A percentile compares a stretch with the other conserved stretches of the same genome.
Conservation (phyloP, 306 rosid genomes). For the Alnus glutinosa region DNA sequence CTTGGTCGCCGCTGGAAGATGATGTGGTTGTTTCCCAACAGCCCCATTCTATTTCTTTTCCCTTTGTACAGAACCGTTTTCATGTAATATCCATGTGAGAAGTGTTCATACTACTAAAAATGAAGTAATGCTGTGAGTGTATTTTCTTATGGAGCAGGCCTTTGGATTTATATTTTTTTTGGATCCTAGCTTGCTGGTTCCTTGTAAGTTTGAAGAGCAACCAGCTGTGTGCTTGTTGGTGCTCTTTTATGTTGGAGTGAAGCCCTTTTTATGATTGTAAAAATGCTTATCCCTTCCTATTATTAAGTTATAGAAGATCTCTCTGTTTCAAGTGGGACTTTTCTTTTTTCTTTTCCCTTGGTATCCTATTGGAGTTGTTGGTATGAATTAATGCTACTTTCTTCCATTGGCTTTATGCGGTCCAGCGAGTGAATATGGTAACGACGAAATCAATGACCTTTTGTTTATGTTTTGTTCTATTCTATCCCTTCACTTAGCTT, state of each 20-base stretch:
- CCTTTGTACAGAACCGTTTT: conserved; percentile 46
- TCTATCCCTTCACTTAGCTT: too few species aligned
- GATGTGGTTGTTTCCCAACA: conserved; percentile 29
- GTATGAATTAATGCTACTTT: background rate
- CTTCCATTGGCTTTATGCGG: background rate
- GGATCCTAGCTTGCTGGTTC: conserved; percentile 44
- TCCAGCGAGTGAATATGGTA: too few species aligned
- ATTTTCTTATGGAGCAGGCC: conserved; percentile 31
- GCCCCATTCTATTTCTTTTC: conserved; percentile 6
- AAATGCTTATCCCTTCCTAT: background rate
- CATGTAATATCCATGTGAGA: conserved; percentile 22
- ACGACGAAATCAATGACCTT: background rate
- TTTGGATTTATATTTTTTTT: conserved; percentile 37
- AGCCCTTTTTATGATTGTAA: conserved; percentile 5
- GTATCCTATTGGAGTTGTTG: background rate
- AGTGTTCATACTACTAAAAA: conserved; percentile 26
- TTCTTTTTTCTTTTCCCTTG: background rate
- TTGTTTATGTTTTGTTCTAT: too few species aligned
- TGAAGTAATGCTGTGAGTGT: conserved; percentile 29
- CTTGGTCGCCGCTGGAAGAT: conserved; percentile 49
- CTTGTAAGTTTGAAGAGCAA: conserved; percentile 7
- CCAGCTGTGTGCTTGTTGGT: conserved; percentile 2
- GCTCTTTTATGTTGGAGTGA: background rate
- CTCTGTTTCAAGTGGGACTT: background rate
- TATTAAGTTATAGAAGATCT: background rate